Evolutionary conservation across 2,329 filamentous ascomycete genomes (phyloP).

Genomic region (Botrytis cinerea): DNA sequence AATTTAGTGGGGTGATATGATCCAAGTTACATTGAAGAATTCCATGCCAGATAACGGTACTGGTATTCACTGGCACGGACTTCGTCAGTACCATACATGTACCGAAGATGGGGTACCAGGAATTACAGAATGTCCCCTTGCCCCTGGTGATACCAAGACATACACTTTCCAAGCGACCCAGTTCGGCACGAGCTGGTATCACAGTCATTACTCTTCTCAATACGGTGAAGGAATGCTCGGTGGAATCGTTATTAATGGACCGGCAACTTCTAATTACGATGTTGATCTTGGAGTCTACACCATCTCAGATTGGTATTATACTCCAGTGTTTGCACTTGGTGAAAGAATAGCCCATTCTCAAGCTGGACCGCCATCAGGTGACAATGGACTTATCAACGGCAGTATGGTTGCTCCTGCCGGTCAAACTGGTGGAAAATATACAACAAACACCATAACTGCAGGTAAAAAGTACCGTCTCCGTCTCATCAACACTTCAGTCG

Average conservation of each 20-base stretch:
- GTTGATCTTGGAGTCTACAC: constrained; percentile 28
- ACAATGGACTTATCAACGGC: constrained; percentile 52
- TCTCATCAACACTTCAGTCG: constrained; percentile 49
- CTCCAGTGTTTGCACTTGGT: constrained; percentile 46
- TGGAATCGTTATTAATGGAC: constrained; percentile 24
- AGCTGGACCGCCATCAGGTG: constrained; percentile 32
- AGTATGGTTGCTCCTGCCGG: constrained; percentile 36
- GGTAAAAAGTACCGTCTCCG: constrained; percentile 48
- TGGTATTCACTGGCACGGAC: constrained; percentile 50
- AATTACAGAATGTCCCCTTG: constrained; percentile 34
- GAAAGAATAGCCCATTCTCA: not conserved
- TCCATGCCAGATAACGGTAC: constrained; percentile 42
- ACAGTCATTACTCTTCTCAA: constrained; percentile 55
- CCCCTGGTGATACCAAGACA: constrained; percentile 50
- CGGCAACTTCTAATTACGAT: constrained; percentile 39
- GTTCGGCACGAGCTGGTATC: constrained; percentile 45
- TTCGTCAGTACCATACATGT: constrained; percentile 46
- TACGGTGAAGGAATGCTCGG: constrained; percentile 56
- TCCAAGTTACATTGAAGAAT: constrained; percentile 37
- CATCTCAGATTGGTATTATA: constrained; percentile 29
- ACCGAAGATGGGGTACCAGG: constrained; percentile 48
- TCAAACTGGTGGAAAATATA: constrained; percentile 26
- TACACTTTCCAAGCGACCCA: constrained; percentile 38
- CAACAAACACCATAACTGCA: constrained; percentile 19
- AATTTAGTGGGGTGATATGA: constrained; percentile 38